Percentiles rank a stretch among this genome's conserved stretches.
These are phyloP conservation scores for Aspergillus affinis DNA, from an alignment of 495 filamentous ascomycete species.

Conservation along the genomic window DNA sequence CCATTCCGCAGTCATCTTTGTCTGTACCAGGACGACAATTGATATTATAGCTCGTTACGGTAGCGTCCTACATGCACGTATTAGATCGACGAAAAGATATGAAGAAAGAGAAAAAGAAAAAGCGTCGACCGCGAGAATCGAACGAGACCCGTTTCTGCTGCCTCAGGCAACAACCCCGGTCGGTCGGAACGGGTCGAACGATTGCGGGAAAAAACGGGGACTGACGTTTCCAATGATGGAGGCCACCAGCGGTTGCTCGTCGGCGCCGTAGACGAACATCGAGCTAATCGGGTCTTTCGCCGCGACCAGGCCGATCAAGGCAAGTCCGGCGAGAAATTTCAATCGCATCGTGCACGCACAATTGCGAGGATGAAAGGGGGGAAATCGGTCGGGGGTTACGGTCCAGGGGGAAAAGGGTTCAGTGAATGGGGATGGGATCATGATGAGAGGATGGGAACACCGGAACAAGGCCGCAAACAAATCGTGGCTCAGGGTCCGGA, in stretches of 20 bases:
- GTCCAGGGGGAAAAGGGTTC: background rate
- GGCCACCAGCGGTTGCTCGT: constrained; percentile 36
- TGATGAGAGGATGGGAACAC: background rate
- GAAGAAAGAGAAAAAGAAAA: no score
- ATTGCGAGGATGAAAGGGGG: background rate
- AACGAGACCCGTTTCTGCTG: no score
- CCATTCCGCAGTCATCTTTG: constrained; percentile 34
- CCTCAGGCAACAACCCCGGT: background rate
- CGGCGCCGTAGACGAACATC: constrained; percentile 36
- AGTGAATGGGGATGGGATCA: background rate
- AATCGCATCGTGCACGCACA: background rate
- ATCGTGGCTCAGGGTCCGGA: background rate
- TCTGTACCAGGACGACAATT: constrained; percentile 38
- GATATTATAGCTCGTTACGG: constrained; percentile 42
- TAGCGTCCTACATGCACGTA: constrained; percentile 20
- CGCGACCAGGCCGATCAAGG: constrained; percentile 26
- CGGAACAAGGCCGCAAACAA: background rate
- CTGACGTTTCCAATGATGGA: constrained; percentile 40
- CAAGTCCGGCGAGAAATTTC: constrained; percentile 7
- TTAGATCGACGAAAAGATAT: no score
- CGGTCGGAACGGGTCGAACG: background rate
- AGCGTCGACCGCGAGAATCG: no score
- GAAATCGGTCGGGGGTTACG: background rate
- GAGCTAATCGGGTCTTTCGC: constrained; percentile 32
- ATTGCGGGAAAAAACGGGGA: background rate